Evolutionary conservation across 2,329 filamentous ascomycete species (phyloP), one percentile per base, ranked within the genome.

Genomic region (Akanthomyces dipterigenus): DNA sequence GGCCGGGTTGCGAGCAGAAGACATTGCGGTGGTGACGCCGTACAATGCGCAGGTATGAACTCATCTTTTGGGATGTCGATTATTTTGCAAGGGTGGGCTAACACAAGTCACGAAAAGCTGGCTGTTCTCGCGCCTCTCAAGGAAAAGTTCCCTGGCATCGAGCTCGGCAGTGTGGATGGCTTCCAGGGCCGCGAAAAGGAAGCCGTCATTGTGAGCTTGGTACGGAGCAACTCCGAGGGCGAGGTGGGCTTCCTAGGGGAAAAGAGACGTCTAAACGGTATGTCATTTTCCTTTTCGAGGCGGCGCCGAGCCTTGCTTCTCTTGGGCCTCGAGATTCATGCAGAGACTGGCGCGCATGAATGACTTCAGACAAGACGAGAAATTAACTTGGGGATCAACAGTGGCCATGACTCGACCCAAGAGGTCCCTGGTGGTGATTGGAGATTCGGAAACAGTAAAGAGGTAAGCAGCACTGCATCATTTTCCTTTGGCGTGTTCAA

Each of bases 181-280:
- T 99, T 99, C 72, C 95, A 99, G 74, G 95, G 95, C 38, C 86
- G 95, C 20, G 95, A 99, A 75, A 99, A 99, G 75, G 95, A 99
- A 74, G 95, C 91, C 2, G 88, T 99, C 18, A 83, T 99, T 43
- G 88, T 99, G 56, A 96, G 89, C 73, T 82, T 98, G n/a, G 95
- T 99, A 61, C 83, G 95, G 66, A 97, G 93, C 75, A 99, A 99
- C 71, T 67, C 85, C 6, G 85, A 92, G 54, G 86, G 88, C 55
- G 92, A 98, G 72, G 93, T 98, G 16, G 95, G 95, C 11, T 99
- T 99, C 70, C 77, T 99, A 42, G 91, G 86, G 16, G 95, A 99
- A 76, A 96, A 93, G 80, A 84, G 95, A 65, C 83, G 95, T 64
- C 77, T 99, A 65, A 99, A 99, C 72, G 93, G 91, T 96, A 80